phyloP scores from a whole-genome alignment of 179 eudicot species.

The Corrigiola litoralis region DNA sequence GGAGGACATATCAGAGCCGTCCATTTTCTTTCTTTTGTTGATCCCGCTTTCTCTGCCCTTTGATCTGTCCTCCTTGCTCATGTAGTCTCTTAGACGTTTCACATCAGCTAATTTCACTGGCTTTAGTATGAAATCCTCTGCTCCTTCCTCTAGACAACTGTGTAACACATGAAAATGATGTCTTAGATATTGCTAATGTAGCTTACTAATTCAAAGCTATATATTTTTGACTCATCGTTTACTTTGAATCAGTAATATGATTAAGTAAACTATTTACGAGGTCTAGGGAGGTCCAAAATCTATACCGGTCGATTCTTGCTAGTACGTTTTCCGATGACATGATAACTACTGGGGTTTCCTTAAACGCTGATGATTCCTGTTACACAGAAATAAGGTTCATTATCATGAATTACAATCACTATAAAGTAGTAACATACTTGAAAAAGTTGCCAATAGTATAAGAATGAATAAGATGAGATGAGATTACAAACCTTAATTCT shows the following conservation, averaged over 20 bases:
- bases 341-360: constrained; percentile 80
- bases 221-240: neutral
- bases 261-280: neutral
- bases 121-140: constrained; percentile 79
- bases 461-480: neutral
- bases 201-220: neutral
- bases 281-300: neutral
- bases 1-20: constrained; percentile 39
- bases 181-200: neutral
- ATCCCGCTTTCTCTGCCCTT: constrained; percentile 15
- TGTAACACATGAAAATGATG: no score
- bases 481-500: constrained; percentile 57
- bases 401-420: neutral
- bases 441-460: neutral
- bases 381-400: neutral
- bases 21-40: constrained; percentile 61
- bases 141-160: constrained; percentile 95
- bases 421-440: neutral
- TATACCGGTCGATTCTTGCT: constrained; percentile 71
- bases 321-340: constrained; percentile 86
- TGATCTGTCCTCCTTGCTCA: constrained; percentile 50
- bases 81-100: constrained; percentile 56
- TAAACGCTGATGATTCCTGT: constrained; percentile 72
- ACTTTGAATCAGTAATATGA: constrained; percentile 2
- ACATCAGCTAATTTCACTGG: constrained; percentile 81